Evolutionary conservation across 768 basidiomycete genomes (phyloP), one percentile per base, ranked within the genome.

Genomic region (Serendipita sp.): DNA sequence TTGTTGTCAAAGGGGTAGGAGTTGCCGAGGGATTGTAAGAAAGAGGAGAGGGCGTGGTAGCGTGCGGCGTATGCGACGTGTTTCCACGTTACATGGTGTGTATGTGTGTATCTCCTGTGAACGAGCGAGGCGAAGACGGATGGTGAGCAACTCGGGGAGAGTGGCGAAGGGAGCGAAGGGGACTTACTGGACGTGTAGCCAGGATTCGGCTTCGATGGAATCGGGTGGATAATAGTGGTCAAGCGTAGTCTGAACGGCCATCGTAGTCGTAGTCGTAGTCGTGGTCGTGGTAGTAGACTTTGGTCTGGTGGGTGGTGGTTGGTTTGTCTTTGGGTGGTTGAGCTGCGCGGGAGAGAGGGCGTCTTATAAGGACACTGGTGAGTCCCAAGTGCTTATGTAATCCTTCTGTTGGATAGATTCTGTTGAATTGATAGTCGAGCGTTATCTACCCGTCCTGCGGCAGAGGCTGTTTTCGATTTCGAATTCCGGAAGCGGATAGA

Each of bases 31-130:
- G 45, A 62, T 3, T 22, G 62, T 44, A 34, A 63, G 22, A 33
- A 50, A n/a, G 38, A 38, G 30, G 38, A 16, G 62, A 60, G 48
- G 34, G 31, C 50, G 34, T 62, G 51, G 45, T 48, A 43, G 24
- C 51, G 26, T 50, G 63, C 51, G 28, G 42, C 62, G 48, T 56
- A 53, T 1, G 43, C 30, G 20, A 38, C 31, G 31, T 58, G 22
- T 58, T 26, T 28, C 22, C 24, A 26, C 11, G 53, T 58, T 26
- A 58, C 53, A 33, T 28, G 53, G n/a, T 58, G 53, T n/a, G 53
- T 58, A 3, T 58, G 53, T 11, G 53, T 58, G n/a, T 58, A 58
- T 58, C 31, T 58, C 45, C 45, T 48, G n/a, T 20, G n/a, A 20
- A 20, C 7, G 17, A 4, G 17, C n/a, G 45, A 7, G n/a, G 2